phyloP scores from a whole-genome alignment of 257 asterid genomes.

The Linaria vulgaris region DNA sequence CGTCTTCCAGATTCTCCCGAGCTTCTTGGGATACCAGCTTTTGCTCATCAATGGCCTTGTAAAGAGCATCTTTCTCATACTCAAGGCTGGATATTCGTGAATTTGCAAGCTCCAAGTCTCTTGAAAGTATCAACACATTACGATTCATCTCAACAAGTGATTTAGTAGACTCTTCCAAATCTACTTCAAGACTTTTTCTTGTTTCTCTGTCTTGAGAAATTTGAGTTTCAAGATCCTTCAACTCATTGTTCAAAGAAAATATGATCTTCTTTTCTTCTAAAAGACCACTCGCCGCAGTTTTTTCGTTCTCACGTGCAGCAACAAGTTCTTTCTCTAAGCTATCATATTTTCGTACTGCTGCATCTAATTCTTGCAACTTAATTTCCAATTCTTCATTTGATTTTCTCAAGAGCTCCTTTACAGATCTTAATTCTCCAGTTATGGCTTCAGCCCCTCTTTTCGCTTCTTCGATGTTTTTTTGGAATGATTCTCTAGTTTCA shows the following conservation, averaged over 20 bases:
- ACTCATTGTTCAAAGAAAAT: slow-evolving; percentile 47
- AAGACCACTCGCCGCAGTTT: slow-evolving; percentile 42
- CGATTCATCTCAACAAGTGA: slow-evolving; percentile 59
- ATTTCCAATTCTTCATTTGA: slow-evolving; percentile 46
- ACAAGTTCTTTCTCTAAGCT: slow-evolving; percentile 57
- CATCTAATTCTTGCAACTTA: slow-evolving; percentile 44
- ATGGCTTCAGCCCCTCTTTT: slow-evolving; percentile 34
- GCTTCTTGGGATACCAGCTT: slow-evolving; percentile 50
- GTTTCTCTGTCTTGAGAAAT: slow-evolving; percentile 43
- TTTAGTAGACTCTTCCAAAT: slow-evolving; percentile 54
- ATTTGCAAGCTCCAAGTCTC: slow-evolving; percentile 55
- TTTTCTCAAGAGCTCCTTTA: slow-evolving; percentile 44
- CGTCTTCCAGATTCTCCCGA: slow-evolving; percentile 77
- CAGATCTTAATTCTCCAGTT: slow-evolving; percentile 44
- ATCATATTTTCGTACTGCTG: slow-evolving; percentile 36
- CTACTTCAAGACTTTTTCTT: slow-evolving; percentile 49
- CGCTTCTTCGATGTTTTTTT: slow-evolving; percentile 45
- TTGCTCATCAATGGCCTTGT: slow-evolving; percentile 57
- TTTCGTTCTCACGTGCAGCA: slow-evolving; percentile 42
- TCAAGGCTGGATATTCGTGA: slow-evolving; percentile 51
- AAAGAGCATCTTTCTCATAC: slow-evolving; percentile 55
- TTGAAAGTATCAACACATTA: slow-evolving; percentile 39
- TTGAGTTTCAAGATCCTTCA: slow-evolving; percentile 45
- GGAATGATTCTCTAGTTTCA: slow-evolving; percentile 47
- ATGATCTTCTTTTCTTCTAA: slow-evolving; percentile 44